Percentiles rank a stretch among this genome's conserved stretches.
Conservation (phyloP, 805 yeast genomes). For the Wickerhamiella occidentalis region DNA sequence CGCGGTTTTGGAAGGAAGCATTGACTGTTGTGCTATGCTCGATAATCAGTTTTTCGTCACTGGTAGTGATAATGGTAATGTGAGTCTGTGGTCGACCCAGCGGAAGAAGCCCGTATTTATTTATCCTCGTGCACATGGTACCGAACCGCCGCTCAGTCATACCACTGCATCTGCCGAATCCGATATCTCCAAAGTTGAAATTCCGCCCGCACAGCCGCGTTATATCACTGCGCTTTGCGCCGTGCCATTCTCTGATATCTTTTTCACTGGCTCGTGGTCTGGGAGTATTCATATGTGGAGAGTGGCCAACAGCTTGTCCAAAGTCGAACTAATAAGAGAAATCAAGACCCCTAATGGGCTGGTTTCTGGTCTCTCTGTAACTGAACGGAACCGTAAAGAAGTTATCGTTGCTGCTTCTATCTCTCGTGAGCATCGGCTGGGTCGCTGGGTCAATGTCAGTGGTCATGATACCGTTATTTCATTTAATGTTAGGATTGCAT, state of each 20-base stretch:
- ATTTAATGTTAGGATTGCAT: slow-evolving; percentile 12
- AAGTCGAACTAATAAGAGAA: slow-evolving; percentile 45
- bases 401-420: slow-evolving; percentile 48
- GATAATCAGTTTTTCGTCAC: slow-evolving; percentile 90
- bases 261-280: slow-evolving; percentile 80
- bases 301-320: slow-evolving; percentile 49
- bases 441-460: slow-evolving; percentile 63
- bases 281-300: slow-evolving; percentile 74
- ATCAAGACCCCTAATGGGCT: slow-evolving; percentile 53
- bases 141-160: slow-evolving; percentile 37
- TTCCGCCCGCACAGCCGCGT: slow-evolving; percentile 68
- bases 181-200: slow-evolving; percentile 19
- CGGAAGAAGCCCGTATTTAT: slow-evolving; percentile 78
- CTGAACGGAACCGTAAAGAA: slow-evolving; percentile 29
- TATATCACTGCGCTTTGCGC: slow-evolving; percentile 77
- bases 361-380: slow-evolving; percentile 29
- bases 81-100: slow-evolving; percentile 79
- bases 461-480: slow-evolving; percentile 30
- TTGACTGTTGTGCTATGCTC: slow-evolving; percentile 80
- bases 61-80: slow-evolving; percentile 87
- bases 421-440: slow-evolving; percentile 77
- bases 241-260: slow-evolving; percentile 71
- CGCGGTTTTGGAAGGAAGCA: slow-evolving; percentile 54
- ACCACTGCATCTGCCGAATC: slow-evolving; percentile 43
- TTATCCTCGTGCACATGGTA: slow-evolving; percentile 66